Base-by-base conservation (phyloP, 352 stramenopile species). In the Globisporangium spiculum region DNA sequence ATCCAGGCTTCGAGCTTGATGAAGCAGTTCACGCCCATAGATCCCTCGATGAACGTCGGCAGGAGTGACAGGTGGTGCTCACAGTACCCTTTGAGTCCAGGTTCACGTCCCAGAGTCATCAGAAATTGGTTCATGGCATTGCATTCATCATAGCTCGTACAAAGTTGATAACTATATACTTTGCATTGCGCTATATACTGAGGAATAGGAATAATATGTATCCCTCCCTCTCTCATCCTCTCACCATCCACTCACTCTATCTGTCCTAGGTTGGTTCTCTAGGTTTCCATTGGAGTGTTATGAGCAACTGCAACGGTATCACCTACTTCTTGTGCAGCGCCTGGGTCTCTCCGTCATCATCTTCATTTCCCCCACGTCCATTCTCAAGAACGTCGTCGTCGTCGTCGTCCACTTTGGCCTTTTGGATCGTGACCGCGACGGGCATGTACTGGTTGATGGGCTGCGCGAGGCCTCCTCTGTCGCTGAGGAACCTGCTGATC, bases 401-500 rank as follows among this genome's bases (percentile, higher is more conserved):
- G 14, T 53, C n/a, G n/a, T 36, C n/a, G 34, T 30, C 36, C 12
- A 24, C 20, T 5, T 27, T 48, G 36, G 4, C 10, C 32, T 63
- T 63, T 12, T 36, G 32, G n/a, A 63, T n/a, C 10, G 60, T 54
- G 14, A 67, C 32, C 10, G 60, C 38, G 14, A 67, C 32, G 2
- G 62, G 62, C n/a, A 60, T 18, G 50, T 67, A 67, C 0, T 36
- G 8, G 30, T 26, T 67, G 2, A 9, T 22, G 3, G 20, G 62
- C 50, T 38, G 32, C 24, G 62, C 62, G 20, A 54, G 10, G 3
- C 27, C 60, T 27, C 41, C 44, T 7, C 16, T 10, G 16, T 12
- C 20, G 8, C 60, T 58, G 24, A 79, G 66, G 2, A 20, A 20
- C 10, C 64, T 69, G 44, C 71, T 73, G 55, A 84, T 73, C 20